These are phyloP conservation scores for Geum urbanum DNA, from an alignment of 306 rosid genomes.

Conservation along the genomic window DNA sequence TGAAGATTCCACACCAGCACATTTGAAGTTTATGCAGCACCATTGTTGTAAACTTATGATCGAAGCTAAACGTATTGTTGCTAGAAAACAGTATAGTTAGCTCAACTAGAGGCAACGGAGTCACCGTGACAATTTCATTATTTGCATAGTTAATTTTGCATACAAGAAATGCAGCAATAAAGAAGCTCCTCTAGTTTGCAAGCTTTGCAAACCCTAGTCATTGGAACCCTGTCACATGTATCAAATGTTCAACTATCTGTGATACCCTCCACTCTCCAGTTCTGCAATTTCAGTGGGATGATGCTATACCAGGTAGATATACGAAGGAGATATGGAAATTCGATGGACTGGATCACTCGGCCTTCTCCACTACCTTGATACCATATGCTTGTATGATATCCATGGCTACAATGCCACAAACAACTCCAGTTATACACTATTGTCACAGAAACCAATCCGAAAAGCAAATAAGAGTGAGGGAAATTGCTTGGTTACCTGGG, in stretches of 20 bases:
- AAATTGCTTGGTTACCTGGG: constrained; percentile 50
- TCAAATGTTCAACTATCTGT: background rate
- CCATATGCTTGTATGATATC: constrained; percentile 78
- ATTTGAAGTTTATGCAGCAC: background rate
- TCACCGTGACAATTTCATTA: background rate
- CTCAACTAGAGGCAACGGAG: background rate
- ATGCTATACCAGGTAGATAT: background rate
- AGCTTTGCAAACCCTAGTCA: constrained; percentile 7
- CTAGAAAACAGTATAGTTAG: too few relatives aligned
- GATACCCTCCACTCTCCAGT: background rate
- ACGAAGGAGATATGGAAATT: background rate
- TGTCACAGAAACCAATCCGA: background rate
- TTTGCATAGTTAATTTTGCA: constrained; percentile 1
- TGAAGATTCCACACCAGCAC: background rate
- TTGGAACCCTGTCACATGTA: background rate
- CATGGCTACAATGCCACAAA: constrained; percentile 51
- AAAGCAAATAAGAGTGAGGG: constrained; percentile 19
- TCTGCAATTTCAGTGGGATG: background rate
- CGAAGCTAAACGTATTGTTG: too few relatives aligned
- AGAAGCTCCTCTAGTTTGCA: constrained; percentile 13
- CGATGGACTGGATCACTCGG: constrained; percentile 28
- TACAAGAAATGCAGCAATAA: background rate
- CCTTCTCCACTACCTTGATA: constrained; percentile 73
- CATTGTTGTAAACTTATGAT: too few relatives aligned
- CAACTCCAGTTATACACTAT: background rate